phyloP scores from a whole-genome alignment of 2,329 filamentous ascomycete genomes.

The Grosmannia huntii region DNA sequence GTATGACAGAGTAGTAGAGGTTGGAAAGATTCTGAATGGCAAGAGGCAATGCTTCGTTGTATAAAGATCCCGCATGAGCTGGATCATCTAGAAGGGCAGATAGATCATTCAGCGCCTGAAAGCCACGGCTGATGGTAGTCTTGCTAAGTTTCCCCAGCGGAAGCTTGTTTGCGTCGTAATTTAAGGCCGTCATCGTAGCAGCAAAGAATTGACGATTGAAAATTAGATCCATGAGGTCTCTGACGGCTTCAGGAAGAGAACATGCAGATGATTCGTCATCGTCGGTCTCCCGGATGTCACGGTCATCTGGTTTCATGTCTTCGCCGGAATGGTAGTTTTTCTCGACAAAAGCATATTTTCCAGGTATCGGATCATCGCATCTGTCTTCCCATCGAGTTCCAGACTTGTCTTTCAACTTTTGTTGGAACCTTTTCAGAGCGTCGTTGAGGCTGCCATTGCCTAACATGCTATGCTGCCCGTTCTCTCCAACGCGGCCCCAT shows the following conservation, averaged over 20 bases:
- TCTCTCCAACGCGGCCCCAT: conserved; percentile 66
- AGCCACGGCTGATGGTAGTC: conserved; percentile 60
- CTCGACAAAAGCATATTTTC: conserved; percentile 72
- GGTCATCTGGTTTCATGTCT: conserved; percentile 35
- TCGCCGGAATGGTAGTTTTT: conserved; percentile 56
- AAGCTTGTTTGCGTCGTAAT: conserved; percentile 64
- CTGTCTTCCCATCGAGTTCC: conserved; percentile 43
- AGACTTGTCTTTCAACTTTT: conserved; percentile 51
- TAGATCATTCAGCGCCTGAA: conserved; percentile 64
- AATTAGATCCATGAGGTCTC: conserved; percentile 65
- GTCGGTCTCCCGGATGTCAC: conserved; percentile 6
- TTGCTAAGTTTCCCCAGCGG: conserved; percentile 79
- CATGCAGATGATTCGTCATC: conserved; percentile 32
- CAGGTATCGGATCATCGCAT: conserved; percentile 41
- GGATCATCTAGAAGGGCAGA: conserved; percentile 50
- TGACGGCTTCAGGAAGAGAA: conserved; percentile 45
- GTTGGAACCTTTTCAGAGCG: conserved; percentile 39
- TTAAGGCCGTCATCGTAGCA: conserved; percentile 50
- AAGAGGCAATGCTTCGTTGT: conserved; percentile 21
- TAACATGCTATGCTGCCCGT: conserved; percentile 34
- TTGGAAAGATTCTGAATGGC: conserved; percentile 60
- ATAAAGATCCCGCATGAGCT: conserved; percentile 29
- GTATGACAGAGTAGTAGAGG: conserved; percentile 68
- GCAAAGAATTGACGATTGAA: conserved; percentile 68
- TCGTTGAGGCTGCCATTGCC: conserved; percentile 26